Evolutionary conservation across 2,329 filamentous ascomycete genomes (phyloP), one percentile per base, ranked within the genome.

Genomic region (Colletotrichum theobromicola): DNA sequence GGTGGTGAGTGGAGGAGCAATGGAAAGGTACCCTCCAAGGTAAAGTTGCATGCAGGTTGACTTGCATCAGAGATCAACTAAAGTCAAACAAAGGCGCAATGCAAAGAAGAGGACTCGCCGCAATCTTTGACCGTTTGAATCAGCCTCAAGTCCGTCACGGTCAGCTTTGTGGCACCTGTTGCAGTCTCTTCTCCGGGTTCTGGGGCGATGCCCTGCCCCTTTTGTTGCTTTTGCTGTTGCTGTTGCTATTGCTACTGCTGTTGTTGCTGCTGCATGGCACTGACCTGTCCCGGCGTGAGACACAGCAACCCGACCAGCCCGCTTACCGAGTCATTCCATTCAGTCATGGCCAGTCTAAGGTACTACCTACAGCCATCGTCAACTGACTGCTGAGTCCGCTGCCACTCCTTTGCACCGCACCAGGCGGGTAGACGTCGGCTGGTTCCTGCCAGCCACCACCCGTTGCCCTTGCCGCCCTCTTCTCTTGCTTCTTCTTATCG

Each of bases 301-400:
- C 67, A 65, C 32, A 42, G 72, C n/a, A 34, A 55, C 26, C 50
- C 26, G 61, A 30, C 60, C 21, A 42, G 21, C 37, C 61, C 32
- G 67, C 55, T 21, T 34, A 24, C 37, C 62, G 72, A 74, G 72
- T 74, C 72, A 74, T 66, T 72, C 32, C 71, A 71, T 55, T 71
- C 32, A 67, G 61, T 72, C 55, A 34, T 72, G 67, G 30, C 65
- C 50, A 34, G 32, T 32, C 13, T 28, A 21, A n/a, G n/a, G n/a
- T n/a, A n/a, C n/a, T n/a, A n/a, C n/a, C n/a, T n/a, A n/a, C n/a
- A n/a, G n/a, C 26, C 37, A 53, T 46, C 46, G 26, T 72, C 65
- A 72, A 69, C 37, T 67, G 61, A 42, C 62, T 67, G 21, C 46
- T 72, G 13, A 34, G 70, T 30, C 42, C 24, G 42, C 37, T 65